These are phyloP conservation scores for Stentor roeselii DNA, from an alignment of 73 alveolate species.

Conservation along the genomic window DNA sequence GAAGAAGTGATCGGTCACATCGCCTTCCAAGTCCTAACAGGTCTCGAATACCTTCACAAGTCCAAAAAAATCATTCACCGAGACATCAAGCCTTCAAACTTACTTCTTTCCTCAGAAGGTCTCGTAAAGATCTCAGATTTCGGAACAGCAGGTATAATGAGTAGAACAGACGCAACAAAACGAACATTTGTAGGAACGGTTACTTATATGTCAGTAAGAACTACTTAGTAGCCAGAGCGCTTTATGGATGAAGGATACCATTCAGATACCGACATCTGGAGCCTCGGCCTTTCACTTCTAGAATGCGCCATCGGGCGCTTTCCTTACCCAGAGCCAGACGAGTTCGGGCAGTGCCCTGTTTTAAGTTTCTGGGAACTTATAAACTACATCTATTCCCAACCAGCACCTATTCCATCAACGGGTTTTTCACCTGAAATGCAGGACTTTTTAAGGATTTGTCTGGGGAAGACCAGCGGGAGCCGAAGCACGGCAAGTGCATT, in stretches of 20 bases:
- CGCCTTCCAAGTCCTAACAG: slow-evolving; percentile 75
- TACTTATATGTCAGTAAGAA: slow-evolving; percentile 83
- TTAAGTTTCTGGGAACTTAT: slow-evolving; percentile 57
- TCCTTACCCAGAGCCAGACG: slow-evolving; percentile 72
- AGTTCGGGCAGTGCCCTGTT: slow-evolving; percentile 32
- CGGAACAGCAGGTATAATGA: slow-evolving; percentile 81
- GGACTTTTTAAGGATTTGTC: slow-evolving; percentile 42
- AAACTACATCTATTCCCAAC: slow-evolving; percentile 35
- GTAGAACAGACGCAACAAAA: slow-evolving; percentile 52
- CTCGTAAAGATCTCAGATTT: slow-evolving; percentile 89
- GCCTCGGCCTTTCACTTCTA: slow-evolving; percentile 84
- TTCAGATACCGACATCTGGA: slow-evolving; percentile 95
- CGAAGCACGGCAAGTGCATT: slow-evolving; percentile 42
- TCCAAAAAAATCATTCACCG: slow-evolving; percentile 82
- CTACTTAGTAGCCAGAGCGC: slow-evolving; percentile 83
- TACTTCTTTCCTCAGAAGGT: slow-evolving; percentile 78
- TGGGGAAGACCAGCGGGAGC: slow-evolving; percentile 49
- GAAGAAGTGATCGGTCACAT: slow-evolving; percentile 86
- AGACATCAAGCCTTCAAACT: slow-evolving; percentile 91
- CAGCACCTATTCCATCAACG: slow-evolving; percentile 47
- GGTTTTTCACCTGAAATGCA: slow-evolving; percentile 31
- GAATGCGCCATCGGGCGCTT: slow-evolving; percentile 94
- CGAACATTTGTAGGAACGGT: slow-evolving; percentile 87
- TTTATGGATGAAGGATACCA: slow-evolving; percentile 81
- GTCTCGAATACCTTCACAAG: slow-evolving; percentile 78